phyloP scores from a whole-genome alignment of 2,329 filamentous ascomycete species.

The Nigrospora sphaerica region DNA sequence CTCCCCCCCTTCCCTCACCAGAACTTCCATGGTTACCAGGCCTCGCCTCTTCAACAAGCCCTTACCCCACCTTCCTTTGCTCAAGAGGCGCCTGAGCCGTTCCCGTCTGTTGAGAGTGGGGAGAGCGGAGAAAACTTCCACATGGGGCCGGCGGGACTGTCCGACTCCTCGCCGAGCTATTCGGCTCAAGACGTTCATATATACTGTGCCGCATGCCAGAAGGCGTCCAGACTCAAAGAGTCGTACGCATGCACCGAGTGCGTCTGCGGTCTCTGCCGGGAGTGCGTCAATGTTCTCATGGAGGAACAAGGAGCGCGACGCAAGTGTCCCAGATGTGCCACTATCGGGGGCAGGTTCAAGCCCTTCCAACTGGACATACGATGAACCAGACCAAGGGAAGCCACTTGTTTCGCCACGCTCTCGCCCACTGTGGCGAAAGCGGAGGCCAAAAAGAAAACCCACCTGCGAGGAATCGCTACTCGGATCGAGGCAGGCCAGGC shows the following conservation, averaged over 20 bases:
- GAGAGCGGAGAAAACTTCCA: slow-evolving; percentile 66
- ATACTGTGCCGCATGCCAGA: slow-evolving; percentile 83
- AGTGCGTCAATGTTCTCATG: slow-evolving; percentile 78
- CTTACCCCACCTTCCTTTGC: slow-evolving; percentile 75
- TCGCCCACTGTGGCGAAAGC: too few species aligned
- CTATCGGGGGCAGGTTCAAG: slow-evolving; percentile 74
- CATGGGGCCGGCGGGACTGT: slow-evolving; percentile 57
- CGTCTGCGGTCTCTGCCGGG: slow-evolving; percentile 84
- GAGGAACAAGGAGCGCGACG: slow-evolving; percentile 67
- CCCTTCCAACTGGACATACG: slow-evolving; percentile 78
- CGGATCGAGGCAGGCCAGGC: too few species aligned
- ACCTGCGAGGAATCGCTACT: too few species aligned
- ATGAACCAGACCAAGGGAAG: slow-evolving; percentile 31
- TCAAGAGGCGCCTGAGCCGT: slow-evolving; percentile 65
- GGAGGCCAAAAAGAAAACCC: too few species aligned
- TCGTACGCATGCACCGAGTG: slow-evolving; percentile 95
- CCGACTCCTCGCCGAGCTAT: slow-evolving; percentile 66
- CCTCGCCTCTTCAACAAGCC: slow-evolving; percentile 83
- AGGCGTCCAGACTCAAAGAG: slow-evolving; percentile 68
- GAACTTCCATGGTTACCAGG: slow-evolving; percentile 68
- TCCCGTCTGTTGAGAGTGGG: slow-evolving; percentile 81
- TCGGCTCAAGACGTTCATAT: slow-evolving; percentile 75
- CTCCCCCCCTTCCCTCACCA: slow-evolving; percentile 55
- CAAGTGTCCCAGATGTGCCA: slow-evolving; percentile 73
- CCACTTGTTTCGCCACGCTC: too few species aligned